Evolutionary conservation across 331 rosid genomes (phyloP), one percentile per base, ranked within the genome.

Genomic region (Quercus tomentella): DNA sequence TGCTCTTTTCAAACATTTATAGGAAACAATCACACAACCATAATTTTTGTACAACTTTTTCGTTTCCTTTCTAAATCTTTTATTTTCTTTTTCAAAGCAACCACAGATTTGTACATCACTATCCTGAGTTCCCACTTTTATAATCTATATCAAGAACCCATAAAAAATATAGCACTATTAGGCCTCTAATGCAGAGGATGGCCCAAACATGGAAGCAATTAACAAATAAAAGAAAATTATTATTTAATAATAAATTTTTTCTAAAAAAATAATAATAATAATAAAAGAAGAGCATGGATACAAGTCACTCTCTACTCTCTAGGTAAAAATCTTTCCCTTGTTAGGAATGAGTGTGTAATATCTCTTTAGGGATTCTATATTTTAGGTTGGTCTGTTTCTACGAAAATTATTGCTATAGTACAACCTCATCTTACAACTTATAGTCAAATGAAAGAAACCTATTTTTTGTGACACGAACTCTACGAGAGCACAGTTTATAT

Each of bases 1-100:
- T 85, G 97, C 95, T 88, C 87, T 88, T 94, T 88, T 94, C 97
- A 89, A 85, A 87, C 97, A 92, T 89, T 92, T 88, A 92, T 84
- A 87, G 37, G 82, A 79, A 71, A 26, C 93, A 92, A 77, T 97
- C 79, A 85, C 83, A 86, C 18, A 49, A 49, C 55, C 55, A 49
- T 12, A 49, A 49, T 49, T 82, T 78, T 84, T 87, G 60, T 75
- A 82, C 83, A 74, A 83, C 92, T 72, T 80, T 70, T 74, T 82
- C 86, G 75, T 62, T 75, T 76, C 1, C n/a, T 57, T 57, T 57
- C 20, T 9, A 41, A 41, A 41, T 57, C 20, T 57, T 57, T 57
- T n/a, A 0, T 56, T n/a, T 56, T 56, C n/a, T 57, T 57, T n/a
- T 57, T 18, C 25, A 1, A 18, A 57, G 63, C 11, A 70, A 70